These are phyloP conservation scores for Dujonia santamariae DNA, from an alignment of 1,139 yeast genomes.

Conservation along the genomic window DNA sequence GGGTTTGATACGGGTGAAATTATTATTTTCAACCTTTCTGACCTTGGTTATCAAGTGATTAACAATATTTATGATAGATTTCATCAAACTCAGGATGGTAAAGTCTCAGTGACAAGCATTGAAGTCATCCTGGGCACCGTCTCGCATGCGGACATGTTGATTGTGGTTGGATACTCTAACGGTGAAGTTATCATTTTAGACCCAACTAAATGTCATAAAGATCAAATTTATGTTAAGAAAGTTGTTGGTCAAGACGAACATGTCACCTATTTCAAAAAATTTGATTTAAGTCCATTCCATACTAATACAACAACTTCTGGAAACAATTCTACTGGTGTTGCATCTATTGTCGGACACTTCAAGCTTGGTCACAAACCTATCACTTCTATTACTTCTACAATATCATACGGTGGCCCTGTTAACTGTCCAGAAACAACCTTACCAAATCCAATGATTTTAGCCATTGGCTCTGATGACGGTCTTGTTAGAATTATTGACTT, in stretches of 20 bases:
- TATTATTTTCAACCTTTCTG: conserved; percentile 25
- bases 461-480: conserved; percentile 68
- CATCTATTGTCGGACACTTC: conserved; percentile 49
- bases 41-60: conserved; percentile 26
- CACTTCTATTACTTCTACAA: conserved; percentile 26
- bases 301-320: conserved; percentile 2
- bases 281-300: conserved; percentile 33
- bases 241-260: conserved; percentile 33
- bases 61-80: neutral
- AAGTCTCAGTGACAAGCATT: conserved; percentile 29
- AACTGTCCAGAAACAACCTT: conserved; percentile 21
- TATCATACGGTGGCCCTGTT: conserved; percentile 13
- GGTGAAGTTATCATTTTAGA: conserved; percentile 40
- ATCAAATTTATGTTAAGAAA: conserved; percentile 20
- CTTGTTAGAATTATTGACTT: conserved; percentile 57
- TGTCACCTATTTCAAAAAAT: conserved; percentile 37
- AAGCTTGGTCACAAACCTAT: conserved; percentile 60
- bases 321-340: conserved; percentile 6
- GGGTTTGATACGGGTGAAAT: conserved; percentile 40
- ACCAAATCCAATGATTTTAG: conserved; percentile 47
- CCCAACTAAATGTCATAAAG: conserved; percentile 23
- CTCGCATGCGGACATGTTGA: conserved; percentile 23
- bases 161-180: conserved; percentile 38
- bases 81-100: too few relatives aligned
- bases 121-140: conserved; percentile 18